Evolutionary conservation across 73 alveolate genomes (phyloP).

Genomic region (Diophrys appendiculata): DNA sequence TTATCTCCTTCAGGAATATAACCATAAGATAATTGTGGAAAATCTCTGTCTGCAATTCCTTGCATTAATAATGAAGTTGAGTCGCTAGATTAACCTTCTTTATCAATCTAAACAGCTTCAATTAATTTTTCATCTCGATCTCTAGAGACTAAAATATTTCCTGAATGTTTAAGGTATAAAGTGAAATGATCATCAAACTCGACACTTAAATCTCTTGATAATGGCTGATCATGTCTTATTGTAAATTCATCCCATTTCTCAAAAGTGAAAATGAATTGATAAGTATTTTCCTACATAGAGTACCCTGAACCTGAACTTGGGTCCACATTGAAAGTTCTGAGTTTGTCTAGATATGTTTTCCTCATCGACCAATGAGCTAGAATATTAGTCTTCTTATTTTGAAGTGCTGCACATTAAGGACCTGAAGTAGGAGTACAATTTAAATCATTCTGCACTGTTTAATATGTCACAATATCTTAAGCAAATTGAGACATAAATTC

Average conservation of each 20-base stretch:
- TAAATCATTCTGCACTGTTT: too few species aligned
- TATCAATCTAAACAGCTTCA: not conserved
- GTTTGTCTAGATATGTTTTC: too few species aligned
- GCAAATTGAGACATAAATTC: too few species aligned
- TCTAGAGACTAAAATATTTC: not conserved
- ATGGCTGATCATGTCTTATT: not conserved
- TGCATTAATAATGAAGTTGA: too few species aligned
- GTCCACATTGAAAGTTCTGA: slow-evolving; percentile 1
- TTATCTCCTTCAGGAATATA: not conserved
- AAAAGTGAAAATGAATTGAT: not conserved
- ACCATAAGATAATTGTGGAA: not conserved
- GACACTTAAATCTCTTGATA: not conserved
- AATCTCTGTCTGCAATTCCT: not conserved
- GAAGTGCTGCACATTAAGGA: too few species aligned
- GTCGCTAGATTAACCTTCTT: not conserved
- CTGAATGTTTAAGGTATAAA: not conserved
- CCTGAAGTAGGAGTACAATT: too few species aligned
- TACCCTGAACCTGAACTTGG: not conserved
- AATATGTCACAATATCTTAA: too few species aligned
- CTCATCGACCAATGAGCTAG: too few species aligned
- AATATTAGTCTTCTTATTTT: too few species aligned
- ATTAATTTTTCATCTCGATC: not conserved
- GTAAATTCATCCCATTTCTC: not conserved
- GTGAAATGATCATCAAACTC: not conserved
- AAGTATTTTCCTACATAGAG: not conserved